Evolutionary conservation across 352 stramenopile species (phyloP).

Genomic region (Globisporangium viniferum): DNA sequence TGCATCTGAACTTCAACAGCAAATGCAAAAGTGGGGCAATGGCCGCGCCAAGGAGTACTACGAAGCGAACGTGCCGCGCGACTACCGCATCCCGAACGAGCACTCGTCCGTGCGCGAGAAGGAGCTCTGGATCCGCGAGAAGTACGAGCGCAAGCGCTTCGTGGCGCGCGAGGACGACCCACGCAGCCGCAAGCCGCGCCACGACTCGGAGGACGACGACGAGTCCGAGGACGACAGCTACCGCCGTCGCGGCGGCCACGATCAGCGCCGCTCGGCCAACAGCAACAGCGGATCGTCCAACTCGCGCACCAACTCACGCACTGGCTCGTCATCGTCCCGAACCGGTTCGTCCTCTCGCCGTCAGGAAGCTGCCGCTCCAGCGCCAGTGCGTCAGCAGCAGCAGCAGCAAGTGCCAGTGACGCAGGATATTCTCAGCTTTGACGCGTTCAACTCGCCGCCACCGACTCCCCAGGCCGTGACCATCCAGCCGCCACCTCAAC

Average conservation of each 20-base stretch:
- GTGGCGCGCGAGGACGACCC: slow-evolving; percentile 42
- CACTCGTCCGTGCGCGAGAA: slow-evolving; percentile 83
- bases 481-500: slow-evolving; percentile 7
- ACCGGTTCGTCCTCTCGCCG: slow-evolving; percentile 28
- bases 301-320: slow-evolving; percentile 20
- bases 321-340: slow-evolving; percentile 25
- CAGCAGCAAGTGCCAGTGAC: slow-evolving; percentile 20
- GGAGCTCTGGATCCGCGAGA: slow-evolving; percentile 89
- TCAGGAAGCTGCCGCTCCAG: slow-evolving; percentile 28
- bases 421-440: slow-evolving; percentile 71
- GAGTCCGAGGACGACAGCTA: slow-evolving; percentile 15
- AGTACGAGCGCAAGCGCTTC: slow-evolving; percentile 88
- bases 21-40: slow-evolving; percentile 93
- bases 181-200: slow-evolving; percentile 33
- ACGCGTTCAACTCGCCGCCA: slow-evolving; percentile 48
- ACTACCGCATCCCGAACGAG: slow-evolving; percentile 77
- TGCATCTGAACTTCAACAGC: slow-evolving; percentile 24
- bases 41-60: slow-evolving; percentile 87
- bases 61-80: slow-evolving; percentile 76
- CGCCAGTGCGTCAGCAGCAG: slow-evolving; percentile 10
- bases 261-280: slow-evolving; percentile 18
- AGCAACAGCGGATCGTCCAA: slow-evolving; percentile 25
- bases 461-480: slow-evolving; percentile 26
- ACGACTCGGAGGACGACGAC: slow-evolving; percentile 43
- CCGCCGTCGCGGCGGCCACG: slow-evolving; percentile 14